A percentile compares a stretch with the other conserved stretches of the same genome.
These are phyloP conservation scores for Epicoccum sorghinum DNA, from an alignment of 2,329 filamentous ascomycete species.

Conservation along the genomic window DNA sequence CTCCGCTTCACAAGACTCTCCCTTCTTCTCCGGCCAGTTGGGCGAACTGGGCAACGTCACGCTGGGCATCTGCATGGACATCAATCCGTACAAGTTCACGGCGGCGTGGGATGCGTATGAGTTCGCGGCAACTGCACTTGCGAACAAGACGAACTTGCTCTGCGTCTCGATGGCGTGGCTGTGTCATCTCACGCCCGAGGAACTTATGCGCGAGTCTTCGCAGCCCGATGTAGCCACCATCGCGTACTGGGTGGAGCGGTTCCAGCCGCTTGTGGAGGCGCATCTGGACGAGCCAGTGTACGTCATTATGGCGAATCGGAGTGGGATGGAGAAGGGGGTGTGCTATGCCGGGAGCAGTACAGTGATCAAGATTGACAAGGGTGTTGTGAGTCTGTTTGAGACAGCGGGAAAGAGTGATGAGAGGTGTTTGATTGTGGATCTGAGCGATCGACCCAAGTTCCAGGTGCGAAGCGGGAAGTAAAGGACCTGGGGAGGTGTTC, in stretches of 20 bases:
- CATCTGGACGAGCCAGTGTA: constrained; percentile 60
- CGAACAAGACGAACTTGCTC: constrained; percentile 64
- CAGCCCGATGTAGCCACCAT: constrained; percentile 74
- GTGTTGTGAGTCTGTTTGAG: constrained; percentile 72
- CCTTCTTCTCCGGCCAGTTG: constrained; percentile 47
- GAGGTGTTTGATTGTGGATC: constrained; percentile 71
- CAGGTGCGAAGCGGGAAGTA: constrained; percentile 38
- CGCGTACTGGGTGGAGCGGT: constrained; percentile 74
- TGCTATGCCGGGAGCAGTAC: constrained; percentile 77
- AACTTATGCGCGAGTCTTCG: constrained; percentile 53
- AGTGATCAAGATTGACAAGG: constrained; percentile 69
- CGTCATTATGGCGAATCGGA: constrained; percentile 73
- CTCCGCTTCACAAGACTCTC: constrained; percentile 24
- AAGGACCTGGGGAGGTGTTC: background rate
- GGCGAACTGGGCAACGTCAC: constrained; percentile 47
- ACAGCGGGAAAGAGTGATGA: constrained; percentile 73
- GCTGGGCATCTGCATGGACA: constrained; percentile 62
- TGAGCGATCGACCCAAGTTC: constrained; percentile 50
- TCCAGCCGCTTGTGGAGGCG: constrained; percentile 63
- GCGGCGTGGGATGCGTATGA: constrained; percentile 65
- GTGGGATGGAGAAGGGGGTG: constrained; percentile 68
- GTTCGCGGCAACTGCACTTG: constrained; percentile 63
- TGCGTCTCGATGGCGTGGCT: constrained; percentile 82
- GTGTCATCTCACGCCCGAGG: constrained; percentile 60
- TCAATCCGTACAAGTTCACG: constrained; percentile 68